phyloP scores from a whole-genome alignment of 495 filamentous ascomycete genomes.

The Choiromyces venosus region DNA sequence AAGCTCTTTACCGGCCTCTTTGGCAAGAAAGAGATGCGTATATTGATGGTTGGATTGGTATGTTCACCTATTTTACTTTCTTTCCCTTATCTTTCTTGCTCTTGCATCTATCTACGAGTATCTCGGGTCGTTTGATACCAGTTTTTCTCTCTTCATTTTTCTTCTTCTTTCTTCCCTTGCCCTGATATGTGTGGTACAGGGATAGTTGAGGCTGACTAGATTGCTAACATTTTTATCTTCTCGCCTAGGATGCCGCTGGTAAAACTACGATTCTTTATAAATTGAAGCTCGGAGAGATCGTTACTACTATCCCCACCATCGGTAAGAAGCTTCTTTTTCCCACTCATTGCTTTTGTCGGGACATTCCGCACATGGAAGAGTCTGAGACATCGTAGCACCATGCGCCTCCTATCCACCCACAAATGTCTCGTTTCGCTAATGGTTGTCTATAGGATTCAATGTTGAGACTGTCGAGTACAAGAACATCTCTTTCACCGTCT shows the following conservation, averaged over 20 bases:
- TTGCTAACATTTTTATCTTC: constrained; percentile 20
- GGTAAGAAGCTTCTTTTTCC: constrained; percentile 59
- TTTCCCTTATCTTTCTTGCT: constrained; percentile 3
- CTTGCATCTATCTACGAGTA: background rate
- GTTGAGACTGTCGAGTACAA: constrained; percentile 99
- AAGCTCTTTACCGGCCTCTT: constrained; percentile 91
- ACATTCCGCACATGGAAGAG: background rate
- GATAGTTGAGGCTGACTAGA: constrained; percentile 25
- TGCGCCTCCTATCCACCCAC: background rate
- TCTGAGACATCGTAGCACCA: background rate
- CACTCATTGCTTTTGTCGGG: constrained; percentile 3
- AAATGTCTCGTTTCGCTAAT: background rate
- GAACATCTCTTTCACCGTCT: constrained; percentile 99
- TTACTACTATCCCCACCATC: constrained; percentile 98
- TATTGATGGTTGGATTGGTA: constrained; percentile 93
- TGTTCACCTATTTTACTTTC: constrained; percentile 14
- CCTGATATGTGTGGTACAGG: constrained; percentile 8
- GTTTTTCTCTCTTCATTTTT: background rate
- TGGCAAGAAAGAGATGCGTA: constrained; percentile 99
- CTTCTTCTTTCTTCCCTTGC: background rate
- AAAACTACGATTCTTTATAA: constrained; percentile 99
- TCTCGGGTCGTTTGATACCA: background rate
- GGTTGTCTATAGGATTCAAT: constrained; percentile 72
- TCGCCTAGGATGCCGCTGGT: constrained; percentile 73
- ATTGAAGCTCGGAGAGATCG: constrained; percentile 99